A percentile compares a stretch with the other conserved stretches of the same genome.
These are phyloP conservation scores for Batrachochytrium dendrobatidis DNA, from an alignment of 371 early-diverging fungal genomes.

Conservation along the genomic window DNA sequence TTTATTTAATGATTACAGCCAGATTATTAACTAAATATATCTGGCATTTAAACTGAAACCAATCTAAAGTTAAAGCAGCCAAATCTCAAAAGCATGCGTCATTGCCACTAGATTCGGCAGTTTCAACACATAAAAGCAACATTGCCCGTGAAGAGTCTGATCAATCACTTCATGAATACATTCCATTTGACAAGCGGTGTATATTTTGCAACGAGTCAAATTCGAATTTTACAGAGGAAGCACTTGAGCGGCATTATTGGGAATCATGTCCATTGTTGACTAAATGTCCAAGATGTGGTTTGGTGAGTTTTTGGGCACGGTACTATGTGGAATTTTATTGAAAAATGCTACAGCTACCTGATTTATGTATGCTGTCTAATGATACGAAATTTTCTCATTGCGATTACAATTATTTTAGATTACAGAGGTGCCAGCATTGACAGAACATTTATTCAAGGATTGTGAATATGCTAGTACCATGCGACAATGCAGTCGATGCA, in stretches of 20 bases:
- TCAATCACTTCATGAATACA: neutral
- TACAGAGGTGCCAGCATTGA: slow-evolving; percentile 61
- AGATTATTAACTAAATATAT: too few relatives aligned
- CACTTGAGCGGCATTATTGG: slow-evolving; percentile 69
- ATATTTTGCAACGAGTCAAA: slow-evolving; percentile 72
- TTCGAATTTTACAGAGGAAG: slow-evolving; percentile 61
- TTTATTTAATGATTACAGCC: too few relatives aligned
- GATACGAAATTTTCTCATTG: neutral
- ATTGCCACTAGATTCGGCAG: slow-evolving; percentile 12
- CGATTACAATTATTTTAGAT: slow-evolving; percentile 40
- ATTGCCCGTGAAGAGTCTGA: slow-evolving; percentile 1
- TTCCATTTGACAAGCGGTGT: slow-evolving; percentile 36
- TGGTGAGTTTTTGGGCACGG: slow-evolving; percentile 42
- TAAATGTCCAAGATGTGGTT: slow-evolving; percentile 61
- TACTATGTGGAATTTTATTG: too few relatives aligned
- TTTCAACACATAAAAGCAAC: slow-evolving; percentile 4
- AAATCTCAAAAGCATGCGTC: slow-evolving; percentile 3
- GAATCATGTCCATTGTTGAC: slow-evolving; percentile 64
- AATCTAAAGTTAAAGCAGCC: slow-evolving; percentile 26
- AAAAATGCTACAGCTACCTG: too few relatives aligned
- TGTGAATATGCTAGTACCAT: slow-evolving; percentile 56
- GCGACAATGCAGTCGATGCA: slow-evolving; percentile 58
- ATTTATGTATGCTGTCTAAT: neutral
- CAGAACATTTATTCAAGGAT: slow-evolving; percentile 57
- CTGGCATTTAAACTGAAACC: too few relatives aligned